Evolutionary conservation across 2,329 filamentous ascomycete species (phyloP).

Genomic region (Cercospora sp.): DNA sequence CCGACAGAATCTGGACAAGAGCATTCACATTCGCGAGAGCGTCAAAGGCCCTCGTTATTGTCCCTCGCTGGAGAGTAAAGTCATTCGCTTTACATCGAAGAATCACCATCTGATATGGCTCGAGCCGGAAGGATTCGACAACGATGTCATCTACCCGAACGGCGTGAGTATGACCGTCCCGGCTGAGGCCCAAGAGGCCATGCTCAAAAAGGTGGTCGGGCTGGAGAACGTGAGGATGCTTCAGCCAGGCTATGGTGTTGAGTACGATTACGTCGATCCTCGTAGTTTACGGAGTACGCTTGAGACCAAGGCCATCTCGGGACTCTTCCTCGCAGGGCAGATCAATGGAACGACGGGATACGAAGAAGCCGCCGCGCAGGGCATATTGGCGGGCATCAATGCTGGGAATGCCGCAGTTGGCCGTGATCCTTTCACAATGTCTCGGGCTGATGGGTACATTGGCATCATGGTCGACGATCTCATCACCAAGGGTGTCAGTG

Average conservation of each 20-base stretch:
- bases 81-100: constrained; percentile 82
- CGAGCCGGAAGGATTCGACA: constrained; percentile 92
- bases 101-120: constrained; percentile 89
- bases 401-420: constrained; percentile 76
- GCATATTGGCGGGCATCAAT: constrained; percentile 89
- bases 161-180: constrained; percentile 97
- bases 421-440: constrained; percentile 66
- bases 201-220: constrained; percentile 83
- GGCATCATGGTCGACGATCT: constrained; percentile 99
- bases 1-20: constrained; percentile 87
- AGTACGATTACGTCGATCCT: constrained; percentile 98
- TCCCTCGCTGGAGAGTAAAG: constrained; percentile 90
- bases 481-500: constrained; percentile 92
- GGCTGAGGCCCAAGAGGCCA: constrained; percentile 76
- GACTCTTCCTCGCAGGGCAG: constrained; percentile 89
- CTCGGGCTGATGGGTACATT: constrained; percentile 88
- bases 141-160: constrained; percentile 89
- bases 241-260: constrained; percentile 93
- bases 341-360: constrained; percentile 99
- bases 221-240: constrained; percentile 89
- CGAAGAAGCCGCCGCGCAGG: constrained; percentile 94
- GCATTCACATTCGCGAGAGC: constrained; percentile 92
- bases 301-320: constrained; percentile 87
- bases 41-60: constrained; percentile 95
- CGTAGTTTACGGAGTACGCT: constrained; percentile 82